Conservation (phyloP, 2,329 filamentous ascomycete species). For the Didymella pomorum region DNA sequence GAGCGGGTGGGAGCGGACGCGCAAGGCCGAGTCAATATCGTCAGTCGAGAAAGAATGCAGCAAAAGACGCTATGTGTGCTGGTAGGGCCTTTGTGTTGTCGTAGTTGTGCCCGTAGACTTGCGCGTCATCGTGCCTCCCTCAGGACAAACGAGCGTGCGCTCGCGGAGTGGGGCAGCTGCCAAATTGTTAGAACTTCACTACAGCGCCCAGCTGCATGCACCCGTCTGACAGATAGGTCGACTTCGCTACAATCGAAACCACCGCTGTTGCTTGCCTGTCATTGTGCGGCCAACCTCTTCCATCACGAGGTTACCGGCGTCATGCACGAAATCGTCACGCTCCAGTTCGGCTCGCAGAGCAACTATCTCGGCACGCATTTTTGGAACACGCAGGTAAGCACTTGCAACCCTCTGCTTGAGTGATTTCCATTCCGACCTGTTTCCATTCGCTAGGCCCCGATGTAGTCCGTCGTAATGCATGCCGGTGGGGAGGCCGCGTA, state of each 20-base stretch:
- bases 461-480: slow-evolving; percentile 15
- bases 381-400: slow-evolving; percentile 86
- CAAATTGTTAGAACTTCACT: slow-evolving; percentile 18
- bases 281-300: background rate
- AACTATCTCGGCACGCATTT: slow-evolving; percentile 97
- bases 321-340: slow-evolving; percentile 95
- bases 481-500: slow-evolving; percentile 30
- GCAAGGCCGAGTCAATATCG: background rate
- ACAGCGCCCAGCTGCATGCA: slow-evolving; percentile 3
- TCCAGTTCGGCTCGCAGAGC: slow-evolving; percentile 90
- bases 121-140: slow-evolving; percentile 17
- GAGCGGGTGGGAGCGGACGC: background rate
- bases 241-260: background rate
- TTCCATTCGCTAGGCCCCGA: background rate
- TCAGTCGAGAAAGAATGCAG: background rate
- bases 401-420: slow-evolving; percentile 2
- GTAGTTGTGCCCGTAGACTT: slow-evolving; percentile 3
- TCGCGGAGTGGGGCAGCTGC: slow-evolving; percentile 17
- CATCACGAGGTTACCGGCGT: background rate
- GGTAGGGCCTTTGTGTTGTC: background rate
- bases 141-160: slow-evolving; percentile 4
- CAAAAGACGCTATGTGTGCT: background rate
- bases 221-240: background rate
- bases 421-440: background rate
- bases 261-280: background rate